A percentile compares a stretch with the other conserved stretches of the same genome.
These are phyloP conservation scores for Lasiosphaeria miniovina DNA, from an alignment of 495 filamentous ascomycete genomes.

Conservation along the genomic window DNA sequence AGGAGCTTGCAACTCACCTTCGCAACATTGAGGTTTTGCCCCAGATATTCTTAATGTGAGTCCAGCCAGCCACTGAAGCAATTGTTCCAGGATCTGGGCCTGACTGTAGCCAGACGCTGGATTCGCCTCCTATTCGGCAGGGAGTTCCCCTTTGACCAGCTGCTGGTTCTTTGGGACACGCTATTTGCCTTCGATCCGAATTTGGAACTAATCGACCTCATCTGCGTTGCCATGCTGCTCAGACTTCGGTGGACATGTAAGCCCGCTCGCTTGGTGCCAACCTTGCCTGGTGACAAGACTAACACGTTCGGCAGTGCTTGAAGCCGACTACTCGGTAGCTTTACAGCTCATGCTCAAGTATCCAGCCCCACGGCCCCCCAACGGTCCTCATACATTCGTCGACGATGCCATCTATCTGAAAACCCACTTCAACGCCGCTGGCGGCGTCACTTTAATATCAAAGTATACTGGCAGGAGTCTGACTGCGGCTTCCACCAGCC, in stretches of 20 bases:
- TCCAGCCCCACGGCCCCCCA: slow-evolving; percentile 58
- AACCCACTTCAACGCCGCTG: slow-evolving; percentile 67
- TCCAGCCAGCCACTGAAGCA: slow-evolving; percentile 6
- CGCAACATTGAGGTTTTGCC: slow-evolving; percentile 86
- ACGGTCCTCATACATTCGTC: slow-evolving; percentile 73
- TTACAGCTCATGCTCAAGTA: slow-evolving; percentile 81
- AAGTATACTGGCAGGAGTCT: slow-evolving; percentile 78
- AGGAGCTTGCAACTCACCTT: slow-evolving; percentile 77
- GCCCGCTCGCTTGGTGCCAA: slow-evolving; percentile 27
- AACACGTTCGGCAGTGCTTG: slow-evolving; percentile 58
- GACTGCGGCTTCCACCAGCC: slow-evolving; percentile 42
- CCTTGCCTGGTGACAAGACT: slow-evolving; percentile 10
- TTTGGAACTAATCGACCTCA: slow-evolving; percentile 78
- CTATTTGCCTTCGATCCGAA: slow-evolving; percentile 85
- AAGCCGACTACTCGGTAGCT: slow-evolving; percentile 80
- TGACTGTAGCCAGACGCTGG: slow-evolving; percentile 67
- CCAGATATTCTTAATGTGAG: slow-evolving; percentile 92
- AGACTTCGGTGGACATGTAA: slow-evolving; percentile 86
- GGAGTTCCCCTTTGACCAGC: slow-evolving; percentile 85
- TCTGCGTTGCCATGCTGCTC: slow-evolving; percentile 92
- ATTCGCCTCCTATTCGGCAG: slow-evolving; percentile 89
- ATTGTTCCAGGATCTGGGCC: neutral
- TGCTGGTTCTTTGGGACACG: slow-evolving; percentile 83
- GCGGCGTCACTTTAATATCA: slow-evolving; percentile 70
- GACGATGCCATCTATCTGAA: slow-evolving; percentile 84